Base-by-base conservation (phyloP, 2,329 filamentous ascomycete species). In the Colletotrichum scovillei region DNA sequence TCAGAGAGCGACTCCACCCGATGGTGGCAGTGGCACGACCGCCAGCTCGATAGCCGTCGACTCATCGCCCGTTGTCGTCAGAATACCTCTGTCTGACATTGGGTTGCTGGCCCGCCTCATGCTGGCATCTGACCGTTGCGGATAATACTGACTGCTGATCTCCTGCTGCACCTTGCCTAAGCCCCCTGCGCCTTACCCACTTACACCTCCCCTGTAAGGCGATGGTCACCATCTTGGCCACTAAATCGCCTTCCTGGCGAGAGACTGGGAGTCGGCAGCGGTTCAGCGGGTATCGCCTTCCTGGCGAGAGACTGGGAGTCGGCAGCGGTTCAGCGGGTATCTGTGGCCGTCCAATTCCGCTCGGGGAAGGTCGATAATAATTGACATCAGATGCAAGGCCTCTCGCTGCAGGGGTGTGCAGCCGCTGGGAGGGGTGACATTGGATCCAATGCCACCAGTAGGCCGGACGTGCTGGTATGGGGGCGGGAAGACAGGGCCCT, bases 401-500 rank as follows among this genome's bases (percentile, higher is more conserved):
- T 60, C 46, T 69, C 35, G 38, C 53, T 69, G 58, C 69, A 69
- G 59, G 70, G 66, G 70, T 24, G 9, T 65, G 46, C 35, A 60
- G 66, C 58, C 66, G 70, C 59, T n/a, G 60, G 35, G 35, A 62
- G 56, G 66, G 35, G 67, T 60, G 66, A 12, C 32, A 73, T 69
- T 69, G 59, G 59, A 55, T 49, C 66, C 24, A 69, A 64, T 73
- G 49, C 60, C 56, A 70, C 60, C 67, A 70, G 26, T 26, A 62
- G 24, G 19, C 28, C 38, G 32, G 63, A 26, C 69, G 30, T 65
- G 42, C n/a, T 66, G 12, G 35, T 38, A 57, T 57, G 71, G 67
- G 60, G 67, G 71, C 46, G 71, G 52, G 55, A 46, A 70, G 32
- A 73, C 30, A 55, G 62, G 70, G 60, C 71, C 71, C 70, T 73